Percentiles rank a stretch among this genome's conserved stretches.
phyloP scores from a whole-genome alignment of 805 yeast species.

The Lachancea dasiensis region DNA sequence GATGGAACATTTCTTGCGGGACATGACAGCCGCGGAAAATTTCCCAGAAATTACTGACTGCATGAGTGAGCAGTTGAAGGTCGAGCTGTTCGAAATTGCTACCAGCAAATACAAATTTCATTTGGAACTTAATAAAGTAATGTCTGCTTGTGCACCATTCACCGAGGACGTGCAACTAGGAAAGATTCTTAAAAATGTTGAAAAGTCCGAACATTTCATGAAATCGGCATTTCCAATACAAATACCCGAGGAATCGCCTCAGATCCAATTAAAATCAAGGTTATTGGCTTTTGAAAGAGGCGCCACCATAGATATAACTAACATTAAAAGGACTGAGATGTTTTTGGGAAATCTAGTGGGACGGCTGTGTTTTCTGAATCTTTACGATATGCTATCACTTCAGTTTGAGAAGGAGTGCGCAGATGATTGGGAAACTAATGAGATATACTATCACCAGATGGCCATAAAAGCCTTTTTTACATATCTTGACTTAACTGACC shows the following conservation, averaged over 20 bases:
- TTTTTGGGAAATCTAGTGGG: slow-evolving; percentile 16
- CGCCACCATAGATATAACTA: background rate
- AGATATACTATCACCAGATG: slow-evolving; percentile 11
- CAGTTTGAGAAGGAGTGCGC: slow-evolving; percentile 15
- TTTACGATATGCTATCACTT: slow-evolving; percentile 10
- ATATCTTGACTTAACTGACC: background rate
- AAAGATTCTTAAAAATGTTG: slow-evolving; percentile 11
- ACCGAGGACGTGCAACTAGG: slow-evolving; percentile 9
- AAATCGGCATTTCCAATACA: slow-evolving; percentile 12
- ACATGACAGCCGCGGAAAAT: background rate
- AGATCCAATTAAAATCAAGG: too few relatives aligned
- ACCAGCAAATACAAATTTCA: slow-evolving; percentile 17
- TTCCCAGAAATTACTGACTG: background rate
- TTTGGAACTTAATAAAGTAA: slow-evolving; percentile 9
- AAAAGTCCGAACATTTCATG: slow-evolving; percentile 8
- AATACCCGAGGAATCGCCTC: background rate
- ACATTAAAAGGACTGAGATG: slow-evolving; percentile 8
- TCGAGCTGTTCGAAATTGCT: slow-evolving; percentile 9
- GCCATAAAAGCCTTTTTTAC: background rate
- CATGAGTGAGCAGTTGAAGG: slow-evolving; percentile 7
- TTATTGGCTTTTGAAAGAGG: slow-evolving; percentile 3
- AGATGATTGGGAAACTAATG: slow-evolving; percentile 6
- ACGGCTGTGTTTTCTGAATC: slow-evolving; percentile 10
- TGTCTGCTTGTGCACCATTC: slow-evolving; percentile 7
- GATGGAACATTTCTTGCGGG: slow-evolving; percentile 9